Conservation (phyloP, 2,329 filamentous ascomycete species). For the Phoma sp. region DNA sequence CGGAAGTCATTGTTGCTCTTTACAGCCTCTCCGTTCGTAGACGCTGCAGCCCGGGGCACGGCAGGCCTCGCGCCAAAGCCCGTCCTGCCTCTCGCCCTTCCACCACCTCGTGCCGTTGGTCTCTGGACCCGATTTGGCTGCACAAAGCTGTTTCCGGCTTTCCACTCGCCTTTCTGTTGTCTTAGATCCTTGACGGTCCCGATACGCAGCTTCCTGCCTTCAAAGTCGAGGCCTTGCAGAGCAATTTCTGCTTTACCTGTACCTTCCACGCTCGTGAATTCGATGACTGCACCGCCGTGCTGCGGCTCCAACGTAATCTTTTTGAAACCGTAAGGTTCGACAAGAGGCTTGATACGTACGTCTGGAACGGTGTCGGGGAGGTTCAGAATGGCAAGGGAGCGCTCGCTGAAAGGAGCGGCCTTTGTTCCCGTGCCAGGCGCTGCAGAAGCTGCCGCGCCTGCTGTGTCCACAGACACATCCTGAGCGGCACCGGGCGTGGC, state of each 20-base stretch:
- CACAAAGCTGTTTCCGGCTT: conserved; percentile 44
- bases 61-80: conserved; percentile 40
- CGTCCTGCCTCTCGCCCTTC: conserved; percentile 36
- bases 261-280: conserved; percentile 72
- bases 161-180: conserved; percentile 46
- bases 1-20: conserved; percentile 67
- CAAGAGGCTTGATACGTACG: conserved; percentile 74
- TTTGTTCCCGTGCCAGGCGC: conserved; percentile 14
- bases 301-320: conserved; percentile 81
- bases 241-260: conserved; percentile 72
- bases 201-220: conserved; percentile 49
- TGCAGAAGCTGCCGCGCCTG: background rate
- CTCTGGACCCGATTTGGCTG: conserved; percentile 37
- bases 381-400: conserved; percentile 82
- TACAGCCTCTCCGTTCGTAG: conserved; percentile 27
- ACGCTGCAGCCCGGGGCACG: conserved; percentile 21
- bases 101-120: conserved; percentile 33
- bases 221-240: conserved; percentile 48
- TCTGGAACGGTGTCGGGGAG: conserved; percentile 93
- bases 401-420: conserved; percentile 52
- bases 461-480: conserved; percentile 26
- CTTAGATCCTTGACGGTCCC: conserved; percentile 59
- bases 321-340: conserved; percentile 74
- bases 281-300: conserved; percentile 84
- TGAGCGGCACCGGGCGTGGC: conserved; percentile 23